A percentile compares a stretch with the other conserved stretches of the same genome.
These are phyloP conservation scores for Oryza punctata DNA, from an alignment of 176 grass and related monocot genomes.

Conservation along the genomic window DNA sequence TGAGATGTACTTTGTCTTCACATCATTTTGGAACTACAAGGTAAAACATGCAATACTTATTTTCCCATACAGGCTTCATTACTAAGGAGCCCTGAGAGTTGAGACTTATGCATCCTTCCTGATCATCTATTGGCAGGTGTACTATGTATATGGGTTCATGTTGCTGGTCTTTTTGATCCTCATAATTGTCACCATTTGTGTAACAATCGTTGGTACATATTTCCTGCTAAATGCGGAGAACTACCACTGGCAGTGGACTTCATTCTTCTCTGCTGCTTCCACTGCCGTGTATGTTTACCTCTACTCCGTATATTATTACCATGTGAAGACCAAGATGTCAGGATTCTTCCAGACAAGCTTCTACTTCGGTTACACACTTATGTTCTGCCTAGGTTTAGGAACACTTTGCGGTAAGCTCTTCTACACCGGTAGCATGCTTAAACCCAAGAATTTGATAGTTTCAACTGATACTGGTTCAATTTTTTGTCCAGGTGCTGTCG, in stretches of 20 bases:
- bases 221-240: constrained; percentile 97
- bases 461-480: constrained; percentile 11
- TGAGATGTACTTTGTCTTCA: constrained; percentile 99
- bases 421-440: not conserved
- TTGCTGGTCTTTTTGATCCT: constrained; percentile 91
- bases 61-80: constrained; percentile 20
- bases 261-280: constrained; percentile 97
- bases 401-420: constrained; percentile 82
- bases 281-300: constrained; percentile 93
- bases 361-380: constrained; percentile 96
- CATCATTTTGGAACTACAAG: constrained; percentile 99
- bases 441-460: not conserved
- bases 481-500: constrained; percentile 64
- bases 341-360: constrained; percentile 97
- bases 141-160: constrained; percentile 99
- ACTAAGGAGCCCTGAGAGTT: not conserved
- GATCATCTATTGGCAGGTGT: constrained; percentile 62
- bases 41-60: constrained; percentile 40
- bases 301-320: constrained; percentile 94
- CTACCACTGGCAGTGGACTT: constrained; percentile 98
- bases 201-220: constrained; percentile 95
- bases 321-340: constrained; percentile 97
- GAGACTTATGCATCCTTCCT: constrained; percentile 17
- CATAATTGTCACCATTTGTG: constrained; percentile 88
- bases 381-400: constrained; percentile 96